Percentiles rank a stretch among this genome's conserved stretches.
phyloP scores from a whole-genome alignment of 1,284 basidiomycete species.

The Trichosporon coremiiforme region DNA sequence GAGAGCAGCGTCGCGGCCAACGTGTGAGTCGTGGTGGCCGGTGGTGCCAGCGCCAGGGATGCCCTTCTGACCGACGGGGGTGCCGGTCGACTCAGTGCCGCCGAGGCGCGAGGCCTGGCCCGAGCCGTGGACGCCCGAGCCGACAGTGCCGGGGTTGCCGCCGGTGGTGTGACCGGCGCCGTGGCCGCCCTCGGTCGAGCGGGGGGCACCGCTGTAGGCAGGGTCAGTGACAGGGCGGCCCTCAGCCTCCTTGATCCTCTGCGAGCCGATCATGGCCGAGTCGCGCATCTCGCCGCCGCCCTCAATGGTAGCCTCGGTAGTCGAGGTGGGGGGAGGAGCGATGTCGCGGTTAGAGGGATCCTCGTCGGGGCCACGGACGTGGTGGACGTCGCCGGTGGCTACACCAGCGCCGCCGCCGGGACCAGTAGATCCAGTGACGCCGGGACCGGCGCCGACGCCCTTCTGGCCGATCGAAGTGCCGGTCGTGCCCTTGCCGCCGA shows the following conservation, averaged over 20 bases:
- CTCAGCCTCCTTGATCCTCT: slow-evolving; percentile 17
- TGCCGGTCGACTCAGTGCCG: neutral
- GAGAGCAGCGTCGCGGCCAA: neutral
- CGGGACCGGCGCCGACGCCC: slow-evolving; percentile 9
- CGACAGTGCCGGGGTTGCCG: neutral
- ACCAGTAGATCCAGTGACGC: neutral
- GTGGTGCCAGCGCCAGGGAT: neutral
- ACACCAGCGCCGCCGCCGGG: neutral
- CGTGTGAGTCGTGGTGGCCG: neutral
- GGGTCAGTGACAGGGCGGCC: slow-evolving; percentile 10
- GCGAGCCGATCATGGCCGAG: slow-evolving; percentile 17
- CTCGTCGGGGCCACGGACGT: slow-evolving; percentile 15
- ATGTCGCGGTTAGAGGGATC: slow-evolving; percentile 10
- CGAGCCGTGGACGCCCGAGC: neutral
- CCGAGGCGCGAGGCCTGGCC: slow-evolving; percentile 13
- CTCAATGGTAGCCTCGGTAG: slow-evolving; percentile 16
- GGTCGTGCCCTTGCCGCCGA: neutral
- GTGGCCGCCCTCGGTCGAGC: slow-evolving; percentile 2
- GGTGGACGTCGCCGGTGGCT: neutral
- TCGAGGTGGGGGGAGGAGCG: slow-evolving; percentile 1
- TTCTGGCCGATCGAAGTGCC: neutral
- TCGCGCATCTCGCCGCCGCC: neutral
- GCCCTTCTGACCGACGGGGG: slow-evolving; percentile 5
- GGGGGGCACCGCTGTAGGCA: neutral
- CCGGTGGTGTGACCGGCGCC: neutral